phyloP scores from a whole-genome alignment of 495 filamentous ascomycete species.

The Beverwykella pulmonaria region DNA sequence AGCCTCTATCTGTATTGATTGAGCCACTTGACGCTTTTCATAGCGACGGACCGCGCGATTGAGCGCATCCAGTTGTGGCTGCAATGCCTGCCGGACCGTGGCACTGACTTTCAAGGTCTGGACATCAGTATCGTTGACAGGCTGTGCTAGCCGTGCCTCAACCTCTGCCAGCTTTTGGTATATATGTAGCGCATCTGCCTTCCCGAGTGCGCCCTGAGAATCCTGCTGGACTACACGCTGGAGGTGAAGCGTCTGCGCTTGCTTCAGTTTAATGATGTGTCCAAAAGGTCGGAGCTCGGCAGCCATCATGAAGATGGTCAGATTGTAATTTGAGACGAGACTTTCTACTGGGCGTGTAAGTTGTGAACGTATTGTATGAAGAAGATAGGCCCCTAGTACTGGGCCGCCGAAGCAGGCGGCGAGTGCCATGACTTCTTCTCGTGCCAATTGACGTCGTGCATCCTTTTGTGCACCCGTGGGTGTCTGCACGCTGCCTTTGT shows the following conservation, averaged over 20 bases:
- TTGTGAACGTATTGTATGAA: constrained; percentile 73
- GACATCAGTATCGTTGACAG: constrained; percentile 38
- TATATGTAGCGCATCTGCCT: constrained; percentile 59
- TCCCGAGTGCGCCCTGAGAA: constrained; percentile 48
- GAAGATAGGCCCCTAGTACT: constrained; percentile 71
- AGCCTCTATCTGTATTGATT: constrained; percentile 72
- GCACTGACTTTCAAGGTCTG: constrained; percentile 55
- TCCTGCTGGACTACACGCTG: constrained; percentile 69
- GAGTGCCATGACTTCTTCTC: constrained; percentile 66
- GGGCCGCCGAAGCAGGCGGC: constrained; percentile 79
- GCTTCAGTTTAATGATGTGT: constrained; percentile 78
- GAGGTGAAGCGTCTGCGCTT: constrained; percentile 77
- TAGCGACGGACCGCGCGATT: constrained; percentile 91
- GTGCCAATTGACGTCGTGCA: constrained; percentile 22
- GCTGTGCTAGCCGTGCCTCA: constrained; percentile 60
- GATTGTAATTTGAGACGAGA: constrained; percentile 85
- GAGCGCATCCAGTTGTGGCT: constrained; percentile 84
- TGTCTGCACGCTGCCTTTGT: not conserved
- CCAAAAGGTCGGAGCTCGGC: constrained; percentile 80
- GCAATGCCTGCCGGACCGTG: constrained; percentile 66
- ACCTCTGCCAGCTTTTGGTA: constrained; percentile 67
- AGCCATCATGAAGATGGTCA: constrained; percentile 90
- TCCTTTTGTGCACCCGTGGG: constrained; percentile 19
- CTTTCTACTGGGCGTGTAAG: constrained; percentile 83
- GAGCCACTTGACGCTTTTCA: constrained; percentile 80